Base-by-base conservation (phyloP, 805 yeast genomes). In the Hanseniaspora guilliermondii region DNA sequence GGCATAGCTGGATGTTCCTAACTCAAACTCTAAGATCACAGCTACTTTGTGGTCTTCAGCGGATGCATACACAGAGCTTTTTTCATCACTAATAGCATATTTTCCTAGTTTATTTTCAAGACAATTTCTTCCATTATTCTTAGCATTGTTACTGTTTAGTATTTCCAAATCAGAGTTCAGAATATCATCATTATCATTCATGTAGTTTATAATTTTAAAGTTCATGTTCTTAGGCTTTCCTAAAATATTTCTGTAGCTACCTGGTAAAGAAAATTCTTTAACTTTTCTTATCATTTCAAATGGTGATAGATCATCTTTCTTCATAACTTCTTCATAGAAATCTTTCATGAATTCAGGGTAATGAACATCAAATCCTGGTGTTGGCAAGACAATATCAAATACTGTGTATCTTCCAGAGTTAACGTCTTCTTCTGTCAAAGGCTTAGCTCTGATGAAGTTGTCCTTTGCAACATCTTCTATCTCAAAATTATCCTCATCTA, bases 351-450 rank as follows among this genome's bases (percentile, higher is more conserved):
- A 67, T 53, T 73, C 74, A 6, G 99, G 98, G 64, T 93, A 93
- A 14, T 74, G 64, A n/a, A 93, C 79, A 64, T 88, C 97, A 65
- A 80, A 88, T 0, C 99, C 99, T 2, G 99, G 98, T 0, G 95
- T 79, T n/a, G 99, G 97, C 54, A 93, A 72, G 2, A 94, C 95
- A 30, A 93, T 75, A 67, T 93, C 97, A 63, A 76, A 82, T 35
- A 91, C 83, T 12, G 83, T 68, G 64, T 75, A 85, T 53, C 74
- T 76, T 0, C 78, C 78, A 2, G 71, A 54, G 4, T 72, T 77
- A 24, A 83, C 70, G 56, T 91, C 97, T 56, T 81, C 87, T 53
- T 77, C 73, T 0, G 95, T 85, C 19, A 93, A 74, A 0, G 83
- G 76, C 60, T 83, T 76, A 1, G 95, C 97, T 59, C 87, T 77